Conservation (phyloP, 495 filamentous ascomycete genomes). For the Sphaerosporella brunnea region DNA sequence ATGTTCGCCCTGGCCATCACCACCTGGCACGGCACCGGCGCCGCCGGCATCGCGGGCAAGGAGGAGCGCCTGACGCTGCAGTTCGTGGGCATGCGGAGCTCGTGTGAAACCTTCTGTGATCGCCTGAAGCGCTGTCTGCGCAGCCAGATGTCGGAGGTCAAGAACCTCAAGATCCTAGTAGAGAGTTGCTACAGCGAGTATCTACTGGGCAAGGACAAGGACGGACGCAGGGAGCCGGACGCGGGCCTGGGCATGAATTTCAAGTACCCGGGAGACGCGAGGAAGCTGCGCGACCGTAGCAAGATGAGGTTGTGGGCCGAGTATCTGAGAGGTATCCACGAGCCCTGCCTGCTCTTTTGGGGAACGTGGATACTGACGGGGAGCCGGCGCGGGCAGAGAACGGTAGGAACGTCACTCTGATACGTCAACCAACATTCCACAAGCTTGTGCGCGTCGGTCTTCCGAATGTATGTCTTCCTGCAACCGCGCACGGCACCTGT, state of each 20-base stretch:
- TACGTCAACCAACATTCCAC: slow-evolving; percentile 92
- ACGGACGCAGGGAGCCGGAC: slow-evolving; percentile 50
- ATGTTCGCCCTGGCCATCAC: slow-evolving; percentile 88
- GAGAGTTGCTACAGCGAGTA: slow-evolving; percentile 86
- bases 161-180: slow-evolving; percentile 58
- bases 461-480: slow-evolving; percentile 40
- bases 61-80: slow-evolving; percentile 78
- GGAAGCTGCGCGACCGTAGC: slow-evolving; percentile 80
- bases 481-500: neutral
- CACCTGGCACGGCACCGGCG: slow-evolving; percentile 69
- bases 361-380: neutral
- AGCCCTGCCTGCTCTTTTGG: neutral
- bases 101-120: slow-evolving; percentile 92
- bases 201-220: slow-evolving; percentile 41
- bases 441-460: slow-evolving; percentile 90
- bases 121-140: slow-evolving; percentile 75
- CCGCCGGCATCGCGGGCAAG: slow-evolving; percentile 30
- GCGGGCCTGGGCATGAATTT: slow-evolving; percentile 85
- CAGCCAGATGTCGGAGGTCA: slow-evolving; percentile 68
- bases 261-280: slow-evolving; percentile 88
- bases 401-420: slow-evolving; percentile 75
- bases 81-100: slow-evolving; percentile 68
- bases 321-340: slow-evolving; percentile 57
- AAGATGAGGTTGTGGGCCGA: slow-evolving; percentile 97
- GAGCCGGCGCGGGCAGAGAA: slow-evolving; percentile 44